Percentiles rank a stretch among this genome's conserved stretches.
phyloP scores from a whole-genome alignment of 257 asterid genomes.

The Cynanchum wilfordii region DNA sequence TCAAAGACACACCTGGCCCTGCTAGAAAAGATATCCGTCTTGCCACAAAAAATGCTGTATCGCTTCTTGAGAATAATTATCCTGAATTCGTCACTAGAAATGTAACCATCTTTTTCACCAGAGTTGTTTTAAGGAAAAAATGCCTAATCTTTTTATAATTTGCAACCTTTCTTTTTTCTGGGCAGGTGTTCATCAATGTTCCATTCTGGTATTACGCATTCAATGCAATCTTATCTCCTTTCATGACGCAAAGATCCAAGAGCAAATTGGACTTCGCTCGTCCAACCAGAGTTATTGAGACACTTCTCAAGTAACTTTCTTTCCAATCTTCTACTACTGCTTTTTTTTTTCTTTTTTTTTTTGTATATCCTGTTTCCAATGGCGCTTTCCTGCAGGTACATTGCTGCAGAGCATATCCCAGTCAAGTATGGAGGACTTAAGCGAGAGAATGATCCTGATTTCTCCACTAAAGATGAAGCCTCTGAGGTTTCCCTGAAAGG shows the following conservation, averaged over 20 bases:
- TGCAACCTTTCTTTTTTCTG: background rate
- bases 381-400: constrained; percentile 28
- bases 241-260: constrained; percentile 54
- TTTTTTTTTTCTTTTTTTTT: background rate
- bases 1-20: constrained; percentile 51
- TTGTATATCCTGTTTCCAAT: background rate
- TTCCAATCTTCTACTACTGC: no score
- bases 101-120: constrained; percentile 24
- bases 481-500: constrained; percentile 37
- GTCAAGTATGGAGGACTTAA: constrained; percentile 47
- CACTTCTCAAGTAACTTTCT: constrained; percentile 43
- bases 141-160: background rate
- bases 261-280: constrained; percentile 56
- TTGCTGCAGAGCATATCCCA: constrained; percentile 47
- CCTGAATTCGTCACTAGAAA: constrained; percentile 63
- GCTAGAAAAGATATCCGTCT: constrained; percentile 44
- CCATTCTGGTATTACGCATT: constrained; percentile 75
- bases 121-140: background rate
- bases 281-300: constrained; percentile 46
- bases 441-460: constrained; percentile 45
- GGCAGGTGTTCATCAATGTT: constrained; percentile 58
- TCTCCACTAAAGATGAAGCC: constrained; percentile 39
- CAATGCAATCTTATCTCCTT: constrained; percentile 49
- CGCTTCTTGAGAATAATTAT: constrained; percentile 53
- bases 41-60: constrained; percentile 41